Conservation (phyloP, 2,329 filamentous ascomycete genomes). For the Fusarium pseudograminearum region DNA sequence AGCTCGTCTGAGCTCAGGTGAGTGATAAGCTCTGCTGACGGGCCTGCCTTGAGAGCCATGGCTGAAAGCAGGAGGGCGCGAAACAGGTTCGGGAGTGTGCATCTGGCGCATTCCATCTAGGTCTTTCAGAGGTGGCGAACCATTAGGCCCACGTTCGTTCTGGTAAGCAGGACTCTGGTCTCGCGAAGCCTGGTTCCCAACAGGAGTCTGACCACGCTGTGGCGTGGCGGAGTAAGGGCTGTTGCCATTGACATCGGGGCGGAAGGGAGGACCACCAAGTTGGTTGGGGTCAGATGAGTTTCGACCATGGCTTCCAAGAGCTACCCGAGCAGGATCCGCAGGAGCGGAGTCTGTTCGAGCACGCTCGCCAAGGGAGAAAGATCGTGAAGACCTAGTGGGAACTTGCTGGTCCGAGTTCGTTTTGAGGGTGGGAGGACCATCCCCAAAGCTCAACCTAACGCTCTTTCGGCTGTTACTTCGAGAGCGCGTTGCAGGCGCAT, state of each 20-base stretch:
- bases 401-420: conserved; percentile 60
- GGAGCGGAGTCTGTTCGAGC: conserved; percentile 65
- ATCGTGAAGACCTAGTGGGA: conserved; percentile 65
- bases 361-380: conserved; percentile 60
- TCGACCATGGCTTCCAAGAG: conserved; percentile 56
- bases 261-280: conserved; percentile 43
- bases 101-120: conserved; percentile 67
- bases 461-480: conserved; percentile 70
- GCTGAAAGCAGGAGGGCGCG: conserved; percentile 80
- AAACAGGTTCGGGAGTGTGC: conserved; percentile 80
- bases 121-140: conserved; percentile 59
- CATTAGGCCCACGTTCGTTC: conserved; percentile 59
- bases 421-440: conserved; percentile 43
- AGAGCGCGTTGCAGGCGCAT: conserved; percentile 58
- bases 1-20: conserved; percentile 81
- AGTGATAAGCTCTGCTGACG: conserved; percentile 74
- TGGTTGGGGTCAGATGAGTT: conserved; percentile 62
- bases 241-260: conserved; percentile 43
- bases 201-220: conserved; percentile 53
- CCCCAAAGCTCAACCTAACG: conserved; percentile 65
- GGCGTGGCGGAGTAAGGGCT: conserved; percentile 51
- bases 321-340: conserved; percentile 56
- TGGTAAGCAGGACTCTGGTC: conserved; percentile 69
- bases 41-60: conserved; percentile 80
- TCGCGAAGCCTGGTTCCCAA: conserved; percentile 59